Conservation (phyloP, 2,329 filamentous ascomycete species). For the Epichloe gansuensis region DNA sequence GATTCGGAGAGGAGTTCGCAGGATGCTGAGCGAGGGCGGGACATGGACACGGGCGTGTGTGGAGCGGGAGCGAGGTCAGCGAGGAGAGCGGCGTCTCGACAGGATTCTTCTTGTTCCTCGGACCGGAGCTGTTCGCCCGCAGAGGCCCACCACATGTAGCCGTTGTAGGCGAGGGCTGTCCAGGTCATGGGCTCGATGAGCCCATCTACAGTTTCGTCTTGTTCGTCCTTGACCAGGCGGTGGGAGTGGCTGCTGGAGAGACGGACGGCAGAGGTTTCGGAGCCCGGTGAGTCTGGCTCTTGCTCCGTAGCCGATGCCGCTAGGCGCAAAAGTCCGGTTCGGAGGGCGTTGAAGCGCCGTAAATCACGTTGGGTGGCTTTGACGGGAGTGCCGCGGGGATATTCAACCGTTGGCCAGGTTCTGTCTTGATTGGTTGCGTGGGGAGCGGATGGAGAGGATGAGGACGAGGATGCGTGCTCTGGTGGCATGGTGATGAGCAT, state of each 20-base stretch:
- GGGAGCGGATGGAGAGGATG: slow-evolving; percentile 14
- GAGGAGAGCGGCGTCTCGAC: slow-evolving; percentile 42
- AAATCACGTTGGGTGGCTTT: slow-evolving; percentile 87
- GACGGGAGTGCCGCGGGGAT: slow-evolving; percentile 49
- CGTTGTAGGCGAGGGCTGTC: slow-evolving; percentile 66
- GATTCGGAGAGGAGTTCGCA: slow-evolving; percentile 29
- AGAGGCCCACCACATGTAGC: slow-evolving; percentile 86
- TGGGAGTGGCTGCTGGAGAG: slow-evolving; percentile 16
- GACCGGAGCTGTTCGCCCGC: slow-evolving; percentile 59
- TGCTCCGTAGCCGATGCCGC: slow-evolving; percentile 14
- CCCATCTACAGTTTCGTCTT: slow-evolving; percentile 38
- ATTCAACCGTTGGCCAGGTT: slow-evolving; percentile 67
- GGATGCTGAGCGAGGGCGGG: slow-evolving; percentile 19
- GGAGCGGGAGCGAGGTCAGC: slow-evolving; percentile 34
- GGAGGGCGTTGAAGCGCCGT: slow-evolving; percentile 62
- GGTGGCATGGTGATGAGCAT: slow-evolving; percentile 74
- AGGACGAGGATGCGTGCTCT: slow-evolving; percentile 28
- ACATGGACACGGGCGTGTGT: slow-evolving; percentile 20
- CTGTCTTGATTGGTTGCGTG: slow-evolving; percentile 38
- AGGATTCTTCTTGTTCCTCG: slow-evolving; percentile 46
- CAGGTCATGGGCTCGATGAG: slow-evolving; percentile 53
- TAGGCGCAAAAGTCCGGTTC: slow-evolving; percentile 46
- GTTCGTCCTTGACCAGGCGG: slow-evolving; percentile 22
- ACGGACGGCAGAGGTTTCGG: slow-evolving; percentile 15
- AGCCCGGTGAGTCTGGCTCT: slow-evolving; percentile 17